Conservation (phyloP, 805 yeast genomes). For the Hanseniaspora thailandica region DNA sequence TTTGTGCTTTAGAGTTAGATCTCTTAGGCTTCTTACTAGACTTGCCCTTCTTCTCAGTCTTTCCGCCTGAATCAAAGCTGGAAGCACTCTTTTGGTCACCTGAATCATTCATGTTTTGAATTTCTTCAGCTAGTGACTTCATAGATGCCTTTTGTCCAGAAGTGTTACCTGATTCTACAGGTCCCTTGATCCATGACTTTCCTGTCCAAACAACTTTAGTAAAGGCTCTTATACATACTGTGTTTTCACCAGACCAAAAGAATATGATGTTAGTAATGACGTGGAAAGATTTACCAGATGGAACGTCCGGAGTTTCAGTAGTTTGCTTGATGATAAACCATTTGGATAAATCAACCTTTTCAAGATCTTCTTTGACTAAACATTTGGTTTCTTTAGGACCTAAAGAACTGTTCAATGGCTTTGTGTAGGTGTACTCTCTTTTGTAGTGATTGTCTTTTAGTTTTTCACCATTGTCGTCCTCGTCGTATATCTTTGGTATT, state of each 20-base stretch:
- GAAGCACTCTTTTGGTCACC: background rate
- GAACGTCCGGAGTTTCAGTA: conserved; percentile 62
- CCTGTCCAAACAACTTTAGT: conserved; percentile 62
- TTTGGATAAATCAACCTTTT: conserved; percentile 36
- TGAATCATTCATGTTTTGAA: conserved; percentile 15
- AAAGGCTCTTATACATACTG: conserved; percentile 38
- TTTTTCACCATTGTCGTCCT: conserved; percentile 43
- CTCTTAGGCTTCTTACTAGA: background rate
- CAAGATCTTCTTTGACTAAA: conserved; percentile 44
- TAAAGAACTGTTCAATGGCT: conserved; percentile 50
- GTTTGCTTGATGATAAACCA: conserved; percentile 37
- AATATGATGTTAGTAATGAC: conserved; percentile 49
- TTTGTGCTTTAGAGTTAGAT: background rate
- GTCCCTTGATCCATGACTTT: conserved; percentile 63
- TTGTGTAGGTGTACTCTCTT: conserved; percentile 44
- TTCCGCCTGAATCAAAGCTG: background rate
- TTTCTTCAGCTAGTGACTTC: conserved; percentile 34
- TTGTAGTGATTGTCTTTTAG: conserved; percentile 31
- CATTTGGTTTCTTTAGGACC: conserved; percentile 68
- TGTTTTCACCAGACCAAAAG: conserved; percentile 50
- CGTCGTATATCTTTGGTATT: conserved; percentile 40
- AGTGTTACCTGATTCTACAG: conserved; percentile 63
- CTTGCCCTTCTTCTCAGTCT: background rate
- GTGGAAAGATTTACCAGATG: conserved; percentile 57
- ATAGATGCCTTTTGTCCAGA: conserved; percentile 61